These are phyloP conservation scores for Fusarium continuum DNA, from an alignment of 2,329 filamentous ascomycete species.

Conservation along the genomic window DNA sequence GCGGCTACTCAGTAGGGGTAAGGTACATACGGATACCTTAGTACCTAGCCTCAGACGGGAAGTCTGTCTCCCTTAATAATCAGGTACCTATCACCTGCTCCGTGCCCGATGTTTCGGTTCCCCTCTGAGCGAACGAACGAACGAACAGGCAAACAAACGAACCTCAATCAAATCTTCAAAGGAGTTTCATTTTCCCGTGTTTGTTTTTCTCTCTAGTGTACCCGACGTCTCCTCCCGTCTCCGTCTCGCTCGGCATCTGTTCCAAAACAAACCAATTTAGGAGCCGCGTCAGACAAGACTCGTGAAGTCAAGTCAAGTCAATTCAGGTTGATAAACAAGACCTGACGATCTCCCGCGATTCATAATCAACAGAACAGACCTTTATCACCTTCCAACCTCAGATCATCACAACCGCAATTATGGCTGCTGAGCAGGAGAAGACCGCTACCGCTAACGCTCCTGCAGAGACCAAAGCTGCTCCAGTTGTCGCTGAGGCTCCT, in stretches of 20 bases:
- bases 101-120: background rate
- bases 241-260: constrained; percentile 13
- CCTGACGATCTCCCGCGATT: background rate
- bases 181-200: constrained; percentile 26
- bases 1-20: constrained; percentile 1
- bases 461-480: constrained; percentile 19
- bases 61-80: constrained; percentile 19
- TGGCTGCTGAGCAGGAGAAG: constrained; percentile 46
- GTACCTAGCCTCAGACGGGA: background rate
- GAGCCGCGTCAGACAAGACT: constrained; percentile 24
- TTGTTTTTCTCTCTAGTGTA: constrained; percentile 11
- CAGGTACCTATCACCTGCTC: constrained; percentile 1
- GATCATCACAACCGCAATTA: constrained; percentile 23
- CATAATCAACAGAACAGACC: background rate
- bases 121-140: constrained; percentile 6
- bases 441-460: constrained; percentile 17
- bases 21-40: no score
- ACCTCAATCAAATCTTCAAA: background rate
- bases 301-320: background rate
- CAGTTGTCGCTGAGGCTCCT: background rate
- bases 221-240: constrained; percentile 9
- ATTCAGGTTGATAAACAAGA: constrained; percentile 9
- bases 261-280: constrained; percentile 9
- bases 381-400: background rate
- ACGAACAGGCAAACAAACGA: constrained; percentile 4